Evolutionary conservation across 2,329 filamentous ascomycete genomes (phyloP), one percentile per base, ranked within the genome.

Genomic region (Didymella exigua): DNA sequence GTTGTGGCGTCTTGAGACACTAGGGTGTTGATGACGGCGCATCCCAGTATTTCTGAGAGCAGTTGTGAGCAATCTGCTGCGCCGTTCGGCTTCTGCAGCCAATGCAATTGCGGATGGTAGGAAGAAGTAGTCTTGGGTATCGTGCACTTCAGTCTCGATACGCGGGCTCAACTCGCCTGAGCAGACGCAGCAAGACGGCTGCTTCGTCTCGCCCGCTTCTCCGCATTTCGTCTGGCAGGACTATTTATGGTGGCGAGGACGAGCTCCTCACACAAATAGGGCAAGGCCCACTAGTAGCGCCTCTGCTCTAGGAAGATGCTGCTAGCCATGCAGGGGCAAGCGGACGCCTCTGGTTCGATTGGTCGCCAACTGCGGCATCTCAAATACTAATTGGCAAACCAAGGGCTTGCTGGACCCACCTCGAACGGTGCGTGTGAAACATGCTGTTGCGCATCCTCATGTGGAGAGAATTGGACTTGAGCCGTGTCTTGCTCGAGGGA

Each of bases 171-270:
- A 30, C 33, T 38, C 21, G 21, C 14, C 21, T 49, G 29, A 44
- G 40, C 29, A 56, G 42, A 47, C 9, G 49, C 29, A 45, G 26
- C 47, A 46, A 52, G n/a, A 44, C 40, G 31, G 45, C 57, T 63
- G 59, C 55, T 49, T 61, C 52, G 53, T 56, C 38, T 29, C 59
- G 61, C 65, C 65, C 56, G 55, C 65, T 70, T 72, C 70, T 73
- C 70, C 70, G 69, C 70, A 73, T 67, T 72, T 68, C 55, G 62
- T 65, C 57, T 62, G 55, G 62, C 68, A 54, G 56, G 55, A 62
- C 69, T 71, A 71, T 72, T 72, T 71, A 67, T 68, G 61, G 68
- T 64, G 69, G 67, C 62, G 57, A 68, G 63, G 63, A 61, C 60
- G 61, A 59, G 60, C 60, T 62, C 45, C 54, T 60, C 50, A 55